These are phyloP conservation scores for Fraxinus greggii DNA, from an alignment of 305 asterid species.

Conservation along the genomic window DNA sequence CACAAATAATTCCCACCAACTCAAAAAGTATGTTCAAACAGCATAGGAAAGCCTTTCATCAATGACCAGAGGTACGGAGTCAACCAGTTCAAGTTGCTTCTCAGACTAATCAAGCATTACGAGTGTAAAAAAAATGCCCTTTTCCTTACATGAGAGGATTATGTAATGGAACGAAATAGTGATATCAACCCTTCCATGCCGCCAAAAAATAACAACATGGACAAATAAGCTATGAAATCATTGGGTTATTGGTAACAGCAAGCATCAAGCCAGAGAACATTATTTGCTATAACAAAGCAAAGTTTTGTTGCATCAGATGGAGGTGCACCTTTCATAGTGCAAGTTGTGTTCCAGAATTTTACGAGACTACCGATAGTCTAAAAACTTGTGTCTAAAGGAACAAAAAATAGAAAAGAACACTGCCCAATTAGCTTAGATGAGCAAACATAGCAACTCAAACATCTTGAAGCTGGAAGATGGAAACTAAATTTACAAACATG, in stretches of 20 bases:
- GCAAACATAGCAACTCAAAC: not conserved
- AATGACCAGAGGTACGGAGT: not conserved
- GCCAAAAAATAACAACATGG: not conserved
- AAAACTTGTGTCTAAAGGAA: not conserved
- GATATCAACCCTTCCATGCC: not conserved
- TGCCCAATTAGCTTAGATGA: not conserved
- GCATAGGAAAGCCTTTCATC: not conserved
- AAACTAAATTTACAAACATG: not conserved
- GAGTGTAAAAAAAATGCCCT: not conserved
- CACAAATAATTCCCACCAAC: not conserved
- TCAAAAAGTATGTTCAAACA: constrained; percentile 14
- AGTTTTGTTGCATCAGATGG: not conserved
- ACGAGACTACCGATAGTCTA: not conserved
- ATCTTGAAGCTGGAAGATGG: not conserved
- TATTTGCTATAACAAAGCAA: not conserved
- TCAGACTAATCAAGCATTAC: constrained; percentile 14
- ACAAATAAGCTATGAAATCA: not conserved
- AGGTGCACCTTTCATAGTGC: not conserved
- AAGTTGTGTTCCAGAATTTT: not conserved
- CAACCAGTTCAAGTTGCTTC: not conserved
- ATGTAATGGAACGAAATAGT: not conserved
- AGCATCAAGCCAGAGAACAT: not conserved
- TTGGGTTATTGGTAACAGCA: not conserved
- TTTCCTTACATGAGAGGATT: not conserved
- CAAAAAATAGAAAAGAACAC: not conserved